Percentiles rank a stretch among this genome's conserved stretches.
Conservation (phyloP, 129 eudicot genomes). For the Smallanthus sonchifolius region DNA sequence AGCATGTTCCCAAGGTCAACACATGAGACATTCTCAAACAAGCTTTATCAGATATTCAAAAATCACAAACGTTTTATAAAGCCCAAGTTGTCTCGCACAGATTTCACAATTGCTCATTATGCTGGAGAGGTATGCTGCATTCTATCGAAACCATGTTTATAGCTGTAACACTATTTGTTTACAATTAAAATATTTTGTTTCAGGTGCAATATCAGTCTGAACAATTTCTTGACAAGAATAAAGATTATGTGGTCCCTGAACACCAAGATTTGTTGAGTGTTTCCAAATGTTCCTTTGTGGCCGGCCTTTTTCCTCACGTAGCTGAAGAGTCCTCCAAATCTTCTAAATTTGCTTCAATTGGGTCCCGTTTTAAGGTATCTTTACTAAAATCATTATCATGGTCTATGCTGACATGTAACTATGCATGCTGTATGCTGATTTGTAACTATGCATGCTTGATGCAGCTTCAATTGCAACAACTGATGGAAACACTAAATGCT, state of each 20-base stretch:
- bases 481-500: slow-evolving; percentile 93
- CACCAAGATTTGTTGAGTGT: slow-evolving; percentile 85
- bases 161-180: background rate
- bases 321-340: slow-evolving; percentile 81
- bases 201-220: slow-evolving; percentile 95
- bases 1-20: slow-evolving; percentile 99
- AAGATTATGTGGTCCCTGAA: slow-evolving; percentile 97
- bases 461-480: slow-evolving; percentile 88
- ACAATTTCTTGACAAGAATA: slow-evolving; percentile 94
- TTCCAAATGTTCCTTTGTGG: slow-evolving; percentile 91
- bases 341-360: slow-evolving; percentile 91
- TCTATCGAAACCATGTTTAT: background rate
- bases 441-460: slow-evolving; percentile 10
- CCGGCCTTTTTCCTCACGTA: slow-evolving; percentile 77
- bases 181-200: background rate
- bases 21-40: slow-evolving; percentile 83
- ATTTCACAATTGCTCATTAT: slow-evolving; percentile 83
- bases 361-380: slow-evolving; percentile 91
- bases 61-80: slow-evolving; percentile 79
- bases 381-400: slow-evolving; percentile 9
- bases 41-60: slow-evolving; percentile 89
- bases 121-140: slow-evolving; percentile 83
- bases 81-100: slow-evolving; percentile 94
- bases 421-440: slow-evolving; percentile 19
- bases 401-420: slow-evolving; percentile 12